A percentile compares a stretch with the other conserved stretches of the same genome.
These are phyloP conservation scores for Ophiosphaerella korrae DNA, from an alignment of 2,329 filamentous ascomycete genomes.

Conservation along the genomic window DNA sequence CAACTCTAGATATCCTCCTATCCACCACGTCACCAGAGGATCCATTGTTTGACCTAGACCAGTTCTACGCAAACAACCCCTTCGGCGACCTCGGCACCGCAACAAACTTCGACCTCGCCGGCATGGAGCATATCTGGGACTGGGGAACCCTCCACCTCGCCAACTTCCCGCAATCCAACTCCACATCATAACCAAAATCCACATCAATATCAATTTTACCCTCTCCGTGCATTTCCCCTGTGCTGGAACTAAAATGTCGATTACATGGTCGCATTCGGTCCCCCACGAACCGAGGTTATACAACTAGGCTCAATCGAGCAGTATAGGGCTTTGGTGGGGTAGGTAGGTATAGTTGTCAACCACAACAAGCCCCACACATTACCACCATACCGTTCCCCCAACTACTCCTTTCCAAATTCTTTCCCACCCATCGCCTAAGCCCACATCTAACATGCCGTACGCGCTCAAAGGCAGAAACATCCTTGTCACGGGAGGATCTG, in stretches of 20 bases:
- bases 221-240: too few species aligned
- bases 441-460: constrained; percentile 61
- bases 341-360: too few species aligned
- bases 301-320: too few species aligned
- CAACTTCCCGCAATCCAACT: constrained; percentile 6
- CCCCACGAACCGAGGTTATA: not conserved
- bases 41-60: constrained; percentile 33
- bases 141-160: constrained; percentile 38
- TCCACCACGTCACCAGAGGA: constrained; percentile 18
- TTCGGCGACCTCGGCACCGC: constrained; percentile 17
- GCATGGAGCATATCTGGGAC: constrained; percentile 41
- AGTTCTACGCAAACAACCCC: constrained; percentile 36
- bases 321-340: too few species aligned
- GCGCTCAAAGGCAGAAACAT: constrained; percentile 66
- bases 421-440: not conserved
- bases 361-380: too few species aligned
- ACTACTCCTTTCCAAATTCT: too few species aligned
- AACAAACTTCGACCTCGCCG: constrained; percentile 29
- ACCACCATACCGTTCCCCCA: too few species aligned
- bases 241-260: too few species aligned
- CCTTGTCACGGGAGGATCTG: constrained; percentile 67
- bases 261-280: too few species aligned
- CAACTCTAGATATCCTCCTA: not conserved
- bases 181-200: not conserved
- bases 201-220: too few species aligned